Base-by-base conservation (phyloP, 441 rosid species). In the Breynia disticha region DNA sequence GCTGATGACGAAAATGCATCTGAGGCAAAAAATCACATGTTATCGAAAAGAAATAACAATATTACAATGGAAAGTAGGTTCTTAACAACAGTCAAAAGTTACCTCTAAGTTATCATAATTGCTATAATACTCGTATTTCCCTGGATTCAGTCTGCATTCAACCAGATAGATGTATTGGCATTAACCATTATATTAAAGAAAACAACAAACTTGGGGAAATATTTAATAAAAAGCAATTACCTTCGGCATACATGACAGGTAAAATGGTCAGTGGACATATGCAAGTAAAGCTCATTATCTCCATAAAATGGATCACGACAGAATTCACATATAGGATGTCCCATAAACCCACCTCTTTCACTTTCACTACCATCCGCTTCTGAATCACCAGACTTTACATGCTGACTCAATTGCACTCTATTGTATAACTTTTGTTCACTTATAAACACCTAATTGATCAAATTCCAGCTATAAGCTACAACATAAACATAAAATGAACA, bases 321-420 rank as follows among this genome's bases (percentile, higher is more conserved):
- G 64, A 93, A 89, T 63, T 89, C 95, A 72, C 97, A 89, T 64
- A 70, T 61, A n/a, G 99, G 97, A 79, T 93, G 98, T 16, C 98
- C 97, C 61, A 64, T 60, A 43, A 93, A 88, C 50, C 98, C 98
- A 62, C 97, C 96, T 67, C 96, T 81, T 68, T 93, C 99, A 70
- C 90, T 83, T 67, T 89, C 99, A 68, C 64, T 79, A 24, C 99
- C 97, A 71, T 93, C 99, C 61, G 86, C 99, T 72, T 77, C 90
- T 22, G 97, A 80, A 63, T 89, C 90, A 67, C 97, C 99, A 2
- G 93, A 79, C 52, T 38, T 72, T 65, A 78, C 83, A 65, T 93
- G 99, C 67, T 77, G 93, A 56, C 79, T 84, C 68, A 93, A 68
- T 53, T 93, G 99, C 38, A 79, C 76, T 61, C 89, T 82, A 18